Conservation (phyloP, 176 grass and related monocot species). For the Phoenix dactylifera region DNA sequence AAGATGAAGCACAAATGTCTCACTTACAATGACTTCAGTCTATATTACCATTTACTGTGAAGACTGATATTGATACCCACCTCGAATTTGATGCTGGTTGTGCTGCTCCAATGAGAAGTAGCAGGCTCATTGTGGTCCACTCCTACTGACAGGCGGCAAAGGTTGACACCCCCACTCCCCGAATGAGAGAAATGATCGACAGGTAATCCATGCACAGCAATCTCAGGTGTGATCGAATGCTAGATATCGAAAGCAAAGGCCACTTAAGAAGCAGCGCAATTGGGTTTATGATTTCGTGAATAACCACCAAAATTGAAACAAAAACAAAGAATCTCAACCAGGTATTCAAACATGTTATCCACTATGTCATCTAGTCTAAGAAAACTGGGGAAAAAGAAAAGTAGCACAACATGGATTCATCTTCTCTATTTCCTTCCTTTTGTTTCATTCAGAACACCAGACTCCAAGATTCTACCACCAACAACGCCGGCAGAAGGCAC, state of each 20-base stretch:
- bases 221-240: conserved; percentile 86
- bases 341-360: no score
- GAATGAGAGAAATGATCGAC: conserved; percentile 80
- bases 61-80: conserved; percentile 20
- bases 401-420: no score
- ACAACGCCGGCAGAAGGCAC: no score
- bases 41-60: not conserved
- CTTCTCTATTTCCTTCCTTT: no score
- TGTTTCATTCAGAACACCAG: no score
- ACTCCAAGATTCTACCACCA: no score
- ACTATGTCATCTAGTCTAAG: no score
- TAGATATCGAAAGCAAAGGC: conserved; percentile 37
- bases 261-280: conserved; percentile 17
- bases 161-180: conserved; percentile 71
- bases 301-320: no score
- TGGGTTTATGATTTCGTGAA: not conserved
- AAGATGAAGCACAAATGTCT: no score
- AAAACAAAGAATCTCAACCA: no score
- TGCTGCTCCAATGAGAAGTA: conserved; percentile 86
- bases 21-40: no score
- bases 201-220: conserved; percentile 81
- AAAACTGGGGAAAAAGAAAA: no score
- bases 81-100: conserved; percentile 87
- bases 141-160: conserved; percentile 67
- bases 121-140: conserved; percentile 79